Base-by-base conservation (phyloP, 2,329 filamentous ascomycete genomes). In the Neospermospora avenae region DNA sequence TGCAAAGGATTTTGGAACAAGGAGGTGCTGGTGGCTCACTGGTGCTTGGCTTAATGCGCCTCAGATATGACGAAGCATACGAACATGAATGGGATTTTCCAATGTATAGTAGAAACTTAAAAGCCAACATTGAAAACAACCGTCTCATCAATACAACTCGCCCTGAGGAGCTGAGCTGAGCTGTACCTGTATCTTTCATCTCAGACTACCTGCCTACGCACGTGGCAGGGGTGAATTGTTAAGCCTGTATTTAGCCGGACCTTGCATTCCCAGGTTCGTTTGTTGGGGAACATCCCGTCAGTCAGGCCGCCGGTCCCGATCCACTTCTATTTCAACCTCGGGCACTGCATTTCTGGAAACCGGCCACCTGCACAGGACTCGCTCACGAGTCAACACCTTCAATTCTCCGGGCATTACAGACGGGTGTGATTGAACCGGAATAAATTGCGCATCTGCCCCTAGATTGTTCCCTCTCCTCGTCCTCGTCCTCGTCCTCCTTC, bases 31-130 rank as follows among this genome's bases (percentile, higher is more conserved):
- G 18, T 34, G 41, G 49, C 49, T 35, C 25, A 34, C 49, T 53
- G 49, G 37, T 53, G 49, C 49, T 53, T 53, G 22, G 49, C 49
- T 53, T 10, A 20, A 39, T 53, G 49, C 49, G 49, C 37, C 49
- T 39, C 37, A 18, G 37, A 39, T 25, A 24, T 53, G 39, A 53
- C 49, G 37, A 39, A 28, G 34, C 49, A 41, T 53, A 53, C 37
- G 34, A 25, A 41, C 25, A 53, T 22, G 39, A 53, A 53, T 53
- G 35, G n/a, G 34, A 25, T 28, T 20, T 41, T 22, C 37, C 25
- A 53, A n/a, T 53, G 49, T 52, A 52, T 7, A 52, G 3, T 20
- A 39, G n/a, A 3, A 37, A 52, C 16, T 5, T 13, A 52, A 39
- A 37, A 22, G n/a, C 28, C 48, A 31, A 31, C 6, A 31, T 31